These are phyloP conservation scores for Penicillium sp. DNA, from an alignment of 2,329 filamentous ascomycete species.

Conservation along the genomic window DNA sequence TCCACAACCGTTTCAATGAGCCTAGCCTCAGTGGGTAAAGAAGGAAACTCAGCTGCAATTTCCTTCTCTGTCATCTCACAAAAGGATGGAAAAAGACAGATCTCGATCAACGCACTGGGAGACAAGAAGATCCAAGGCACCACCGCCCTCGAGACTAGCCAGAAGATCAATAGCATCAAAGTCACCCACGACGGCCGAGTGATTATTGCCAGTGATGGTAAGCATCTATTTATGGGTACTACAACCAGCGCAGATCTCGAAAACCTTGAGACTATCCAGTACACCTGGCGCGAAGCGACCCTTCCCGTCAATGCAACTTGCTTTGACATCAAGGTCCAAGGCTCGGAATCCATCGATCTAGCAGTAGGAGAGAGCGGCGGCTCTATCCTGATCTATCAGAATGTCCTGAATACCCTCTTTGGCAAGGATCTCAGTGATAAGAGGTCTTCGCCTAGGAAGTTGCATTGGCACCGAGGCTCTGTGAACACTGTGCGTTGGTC, in stretches of 20 bases:
- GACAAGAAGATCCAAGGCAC: slow-evolving; percentile 23
- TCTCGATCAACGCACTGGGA: slow-evolving; percentile 23
- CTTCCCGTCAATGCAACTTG: slow-evolving; percentile 64
- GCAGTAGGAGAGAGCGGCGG: slow-evolving; percentile 75
- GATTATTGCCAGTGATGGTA: slow-evolving; percentile 41
- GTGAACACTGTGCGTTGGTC: slow-evolving; percentile 91
- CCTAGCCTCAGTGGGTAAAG: slow-evolving; percentile 23
- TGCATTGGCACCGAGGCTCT: slow-evolving; percentile 88
- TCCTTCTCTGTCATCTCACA: slow-evolving; percentile 39
- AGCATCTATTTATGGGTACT: slow-evolving; percentile 60
- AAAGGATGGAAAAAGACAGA: slow-evolving; percentile 39
- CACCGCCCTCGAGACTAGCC: slow-evolving; percentile 30
- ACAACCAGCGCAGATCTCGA: slow-evolving; percentile 35
- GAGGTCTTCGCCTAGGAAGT: slow-evolving; percentile 56
- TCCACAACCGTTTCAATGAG: slow-evolving; percentile 35
- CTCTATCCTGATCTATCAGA: slow-evolving; percentile 75
- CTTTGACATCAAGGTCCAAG: slow-evolving; percentile 62
- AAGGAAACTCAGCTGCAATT: slow-evolving; percentile 31
- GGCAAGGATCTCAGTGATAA: slow-evolving; percentile 31
- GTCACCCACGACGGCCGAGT: slow-evolving; percentile 32
- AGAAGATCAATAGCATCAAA: slow-evolving; percentile 30
- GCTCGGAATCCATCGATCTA: slow-evolving; percentile 61
- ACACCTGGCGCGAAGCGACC: slow-evolving; percentile 55
- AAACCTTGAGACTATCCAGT: slow-evolving; percentile 41
- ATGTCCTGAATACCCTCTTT: slow-evolving; percentile 54